A percentile compares a stretch with the other conserved stretches of the same genome.
phyloP scores from a whole-genome alignment of 148 eudicot species.

The Vaccinium corymbosum region DNA sequence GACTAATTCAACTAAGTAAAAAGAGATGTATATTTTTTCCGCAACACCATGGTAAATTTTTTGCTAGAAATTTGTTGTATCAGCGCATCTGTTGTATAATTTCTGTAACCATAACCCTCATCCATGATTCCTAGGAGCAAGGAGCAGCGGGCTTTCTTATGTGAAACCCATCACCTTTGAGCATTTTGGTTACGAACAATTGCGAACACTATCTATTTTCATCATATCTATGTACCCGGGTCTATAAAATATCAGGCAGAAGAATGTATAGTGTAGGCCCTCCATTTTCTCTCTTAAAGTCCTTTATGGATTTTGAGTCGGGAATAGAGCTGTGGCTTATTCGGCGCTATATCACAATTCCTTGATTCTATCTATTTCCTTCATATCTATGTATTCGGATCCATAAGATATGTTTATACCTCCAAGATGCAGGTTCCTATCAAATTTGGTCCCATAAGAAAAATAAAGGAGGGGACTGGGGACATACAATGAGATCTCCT shows the following conservation, averaged over 20 bases:
- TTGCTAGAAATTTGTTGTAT: not conserved
- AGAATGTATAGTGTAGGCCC: no score
- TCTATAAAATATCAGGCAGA: no score
- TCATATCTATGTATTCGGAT: not conserved
- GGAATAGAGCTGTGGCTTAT: no score
- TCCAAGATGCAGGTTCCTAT: not conserved
- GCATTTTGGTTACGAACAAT: not conserved
- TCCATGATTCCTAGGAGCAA: not conserved
- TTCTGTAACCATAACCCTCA: not conserved
- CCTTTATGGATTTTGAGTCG: no score
- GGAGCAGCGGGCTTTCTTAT: not conserved
- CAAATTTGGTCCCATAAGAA: not conserved
- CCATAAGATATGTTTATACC: not conserved
- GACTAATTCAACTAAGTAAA: not conserved
- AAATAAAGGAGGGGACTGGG: not conserved
- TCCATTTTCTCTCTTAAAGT: no score
- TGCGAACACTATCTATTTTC: not conserved
- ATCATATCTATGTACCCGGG: no score
- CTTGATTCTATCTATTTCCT: not conserved
- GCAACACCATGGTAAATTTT: not conserved
- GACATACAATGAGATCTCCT: not conserved
- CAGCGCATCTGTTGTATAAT: not conserved
- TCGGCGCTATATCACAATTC: no score
- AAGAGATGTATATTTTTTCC: not conserved
- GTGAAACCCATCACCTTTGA: not conserved